A percentile compares a stretch with the other conserved stretches of the same genome.
Conservation (phyloP, 2,329 filamentous ascomycete genomes). For the Pyrenophora graminea region DNA sequence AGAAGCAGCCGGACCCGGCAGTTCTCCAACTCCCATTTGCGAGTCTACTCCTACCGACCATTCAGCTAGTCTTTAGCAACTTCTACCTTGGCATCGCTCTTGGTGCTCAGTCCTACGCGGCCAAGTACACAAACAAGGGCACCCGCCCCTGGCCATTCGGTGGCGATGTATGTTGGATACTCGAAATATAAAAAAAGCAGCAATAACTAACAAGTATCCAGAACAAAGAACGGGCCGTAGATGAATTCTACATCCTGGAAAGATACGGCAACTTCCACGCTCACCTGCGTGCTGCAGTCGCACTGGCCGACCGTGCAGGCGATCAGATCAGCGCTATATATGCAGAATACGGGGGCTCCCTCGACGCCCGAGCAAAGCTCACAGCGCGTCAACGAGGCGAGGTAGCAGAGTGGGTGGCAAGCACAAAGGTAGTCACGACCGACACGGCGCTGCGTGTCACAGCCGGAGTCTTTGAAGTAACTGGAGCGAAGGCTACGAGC, state of each 20-base stretch:
- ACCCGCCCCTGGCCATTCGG: constrained; percentile 69
- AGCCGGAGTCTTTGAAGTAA: constrained; percentile 66
- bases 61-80: constrained; percentile 69
- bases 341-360: constrained; percentile 39
- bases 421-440: constrained; percentile 65
- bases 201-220: neutral
- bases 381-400: constrained; percentile 61
- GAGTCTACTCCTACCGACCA: constrained; percentile 63
- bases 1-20: constrained; percentile 56
- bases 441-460: constrained; percentile 64
- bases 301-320: constrained; percentile 62
- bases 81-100: constrained; percentile 68
- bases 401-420: constrained; percentile 65
- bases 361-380: constrained; percentile 49
- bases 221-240: constrained; percentile 61
- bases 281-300: constrained; percentile 63
- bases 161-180: constrained; percentile 50
- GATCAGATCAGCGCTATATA: constrained; percentile 56
- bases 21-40: constrained; percentile 60
- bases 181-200: no score
- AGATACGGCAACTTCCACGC: constrained; percentile 68
- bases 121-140: constrained; percentile 59
- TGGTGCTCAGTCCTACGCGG: constrained; percentile 60
- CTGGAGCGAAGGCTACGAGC: constrained; percentile 62
- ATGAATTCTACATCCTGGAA: constrained; percentile 69